Conservation (phyloP, 208 protist genomes). For the Trichomonas vaginalis region DNA sequence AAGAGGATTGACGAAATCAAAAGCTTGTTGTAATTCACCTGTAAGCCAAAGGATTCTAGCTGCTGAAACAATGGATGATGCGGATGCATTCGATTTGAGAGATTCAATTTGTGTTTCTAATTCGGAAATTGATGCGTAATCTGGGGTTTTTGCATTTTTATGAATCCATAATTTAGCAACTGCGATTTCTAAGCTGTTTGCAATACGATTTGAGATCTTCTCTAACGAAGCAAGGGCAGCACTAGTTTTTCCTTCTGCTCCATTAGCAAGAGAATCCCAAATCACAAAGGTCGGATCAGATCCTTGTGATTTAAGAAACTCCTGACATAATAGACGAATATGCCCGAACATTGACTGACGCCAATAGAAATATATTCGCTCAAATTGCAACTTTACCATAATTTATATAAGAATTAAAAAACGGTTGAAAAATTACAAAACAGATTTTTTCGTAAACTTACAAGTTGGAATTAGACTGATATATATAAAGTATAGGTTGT, state of each 20-base stretch:
- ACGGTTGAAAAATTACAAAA: no score
- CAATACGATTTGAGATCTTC: not conserved
- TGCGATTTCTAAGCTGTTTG: not conserved
- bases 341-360: not conserved
- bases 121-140: slow-evolving; percentile 3
- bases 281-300: not conserved
- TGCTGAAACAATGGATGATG: not conserved
- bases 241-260: not conserved
- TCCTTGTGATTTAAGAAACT: not conserved
- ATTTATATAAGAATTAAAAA: not conserved
- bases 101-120: not conserved
- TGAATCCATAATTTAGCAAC: slow-evolving; percentile 9
- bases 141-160: not conserved
- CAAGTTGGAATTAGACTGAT: no score
- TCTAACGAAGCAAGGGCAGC: not conserved
- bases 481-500: no score
- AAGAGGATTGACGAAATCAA: not conserved
- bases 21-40: not conserved
- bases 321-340: not conserved
- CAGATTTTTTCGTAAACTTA: no score
- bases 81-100: not conserved
- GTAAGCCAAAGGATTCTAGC: not conserved
- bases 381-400: not conserved
- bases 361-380: slow-evolving; percentile 6
- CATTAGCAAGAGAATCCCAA: not conserved